phyloP scores from a whole-genome alignment of 768 basidiomycete species.

The Kwoniella shandongensis region DNA sequence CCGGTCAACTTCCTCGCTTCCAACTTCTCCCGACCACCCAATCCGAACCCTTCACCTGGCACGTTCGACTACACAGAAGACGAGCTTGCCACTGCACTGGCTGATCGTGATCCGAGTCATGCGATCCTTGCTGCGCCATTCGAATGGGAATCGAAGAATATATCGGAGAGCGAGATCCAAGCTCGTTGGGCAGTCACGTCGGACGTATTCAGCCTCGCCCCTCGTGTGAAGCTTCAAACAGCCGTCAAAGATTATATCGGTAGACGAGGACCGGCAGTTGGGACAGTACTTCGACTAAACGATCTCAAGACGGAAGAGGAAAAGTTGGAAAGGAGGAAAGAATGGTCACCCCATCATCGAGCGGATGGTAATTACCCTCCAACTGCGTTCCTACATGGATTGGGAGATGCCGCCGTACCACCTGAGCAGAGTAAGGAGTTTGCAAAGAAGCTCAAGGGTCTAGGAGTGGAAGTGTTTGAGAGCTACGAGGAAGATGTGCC shows the following conservation, averaged over 20 bases:
- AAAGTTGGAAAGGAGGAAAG: neutral
- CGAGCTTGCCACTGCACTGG: constrained; percentile 1
- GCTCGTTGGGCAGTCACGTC: constrained; percentile 4
- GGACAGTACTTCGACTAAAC: constrained; percentile 3
- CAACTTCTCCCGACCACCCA: neutral
- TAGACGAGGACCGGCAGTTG: neutral
- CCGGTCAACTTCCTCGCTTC: neutral
- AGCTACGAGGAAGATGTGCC: constrained; percentile 3
- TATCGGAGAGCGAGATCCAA: no score
- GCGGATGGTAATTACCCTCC: constrained; percentile 9
- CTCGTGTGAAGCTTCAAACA: neutral
- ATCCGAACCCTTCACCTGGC: constrained; percentile 5
- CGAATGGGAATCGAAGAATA: constrained; percentile 1
- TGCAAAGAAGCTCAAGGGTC: constrained; percentile 7
- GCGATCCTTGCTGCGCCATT: constrained; percentile 4
- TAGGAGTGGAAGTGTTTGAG: constrained; percentile 8
- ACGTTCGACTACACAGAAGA: constrained; percentile 6
- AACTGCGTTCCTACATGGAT: constrained; percentile 9
- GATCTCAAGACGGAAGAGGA: constrained; percentile 10
- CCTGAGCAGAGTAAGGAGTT: constrained; percentile 4
- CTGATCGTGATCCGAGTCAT: constrained; percentile 9
- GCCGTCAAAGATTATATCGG: constrained; percentile 13
- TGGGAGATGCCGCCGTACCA: constrained; percentile 3
- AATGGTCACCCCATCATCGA: neutral
- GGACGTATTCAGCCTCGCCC: neutral